A percentile compares a stretch with the other conserved stretches of the same genome.
Conservation (phyloP, 1,284 basidiomycete genomes). For the Sporisorium iseilematis-ciliati region DNA sequence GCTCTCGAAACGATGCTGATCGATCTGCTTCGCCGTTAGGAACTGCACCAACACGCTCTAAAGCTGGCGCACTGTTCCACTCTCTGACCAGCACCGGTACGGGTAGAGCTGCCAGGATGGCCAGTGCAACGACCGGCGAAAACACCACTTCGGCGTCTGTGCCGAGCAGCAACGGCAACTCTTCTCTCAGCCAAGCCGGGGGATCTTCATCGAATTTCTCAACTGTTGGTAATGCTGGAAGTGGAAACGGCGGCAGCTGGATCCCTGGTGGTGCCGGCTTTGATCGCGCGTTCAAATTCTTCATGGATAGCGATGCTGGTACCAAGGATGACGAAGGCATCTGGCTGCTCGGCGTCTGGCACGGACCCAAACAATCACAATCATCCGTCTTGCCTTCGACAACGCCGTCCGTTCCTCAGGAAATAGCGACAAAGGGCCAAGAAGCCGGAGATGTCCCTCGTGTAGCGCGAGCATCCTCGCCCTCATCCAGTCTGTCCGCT, state of each 20-base stretch:
- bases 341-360: slow-evolving; percentile 64
- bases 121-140: slow-evolving; percentile 12
- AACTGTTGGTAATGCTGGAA: background rate
- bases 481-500: slow-evolving; percentile 17
- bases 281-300: slow-evolving; percentile 62
- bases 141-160: slow-evolving; percentile 6
- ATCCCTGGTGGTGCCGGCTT: slow-evolving; percentile 45
- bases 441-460: slow-evolving; percentile 8
- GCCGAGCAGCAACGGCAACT: slow-evolving; percentile 2
- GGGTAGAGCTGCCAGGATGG: slow-evolving; percentile 8
- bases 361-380: slow-evolving; percentile 42
- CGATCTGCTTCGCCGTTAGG: background rate
- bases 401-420: background rate
- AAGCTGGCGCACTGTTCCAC: slow-evolving; percentile 36
- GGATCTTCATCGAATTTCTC: background rate
- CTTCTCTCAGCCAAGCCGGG: slow-evolving; percentile 4
- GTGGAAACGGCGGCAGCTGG: slow-evolving; percentile 24
- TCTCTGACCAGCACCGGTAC: slow-evolving; percentile 19
- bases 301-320: slow-evolving; percentile 50
- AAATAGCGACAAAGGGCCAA: background rate
- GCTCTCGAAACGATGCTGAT: slow-evolving; percentile 1
- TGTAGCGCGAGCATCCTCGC: slow-evolving; percentile 21
- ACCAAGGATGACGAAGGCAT: slow-evolving; percentile 49
- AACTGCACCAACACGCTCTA: slow-evolving; percentile 11
- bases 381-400: slow-evolving; percentile 4